Percentiles rank a stretch among this genome's conserved stretches.
These are phyloP conservation scores for Cystoisospora suis DNA, from an alignment of 169 alveolate genomes.

Conservation along the genomic window DNA sequence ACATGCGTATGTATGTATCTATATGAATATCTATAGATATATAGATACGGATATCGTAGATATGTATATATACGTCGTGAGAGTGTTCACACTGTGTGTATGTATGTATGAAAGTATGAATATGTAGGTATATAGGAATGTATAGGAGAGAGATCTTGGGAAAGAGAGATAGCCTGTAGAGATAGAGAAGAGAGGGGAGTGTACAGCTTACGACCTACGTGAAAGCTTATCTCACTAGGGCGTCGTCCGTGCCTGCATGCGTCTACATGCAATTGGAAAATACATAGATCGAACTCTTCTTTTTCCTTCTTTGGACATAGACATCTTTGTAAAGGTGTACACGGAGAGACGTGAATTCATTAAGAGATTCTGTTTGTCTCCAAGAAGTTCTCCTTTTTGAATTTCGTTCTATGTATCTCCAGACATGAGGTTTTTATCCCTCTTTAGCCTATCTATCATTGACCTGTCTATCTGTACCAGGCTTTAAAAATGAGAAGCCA, in stretches of 20 bases:
- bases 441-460: background rate
- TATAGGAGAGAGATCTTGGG: background rate
- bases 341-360: too few species aligned
- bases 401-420: too few species aligned
- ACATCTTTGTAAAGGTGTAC: too few species aligned
- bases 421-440: too few species aligned
- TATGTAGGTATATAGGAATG: too few species aligned
- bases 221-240: too few species aligned
- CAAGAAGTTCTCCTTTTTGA: too few species aligned
- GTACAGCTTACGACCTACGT: background rate
- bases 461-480: background rate
- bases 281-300: background rate
- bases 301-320: background rate
- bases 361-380: too few species aligned
- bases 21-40: background rate
- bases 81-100: background rate
- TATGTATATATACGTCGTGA: background rate
- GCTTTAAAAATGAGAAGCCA: background rate
- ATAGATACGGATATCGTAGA: background rate
- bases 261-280: background rate
- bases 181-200: too few species aligned
- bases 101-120: background rate
- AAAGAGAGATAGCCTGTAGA: background rate
- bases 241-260: background rate
- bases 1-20: background rate